Evolutionary conservation across 2,329 filamentous ascomycete genomes (phyloP), one percentile per base, ranked within the genome.

Genomic region (Verticillium albo-atrum): DNA sequence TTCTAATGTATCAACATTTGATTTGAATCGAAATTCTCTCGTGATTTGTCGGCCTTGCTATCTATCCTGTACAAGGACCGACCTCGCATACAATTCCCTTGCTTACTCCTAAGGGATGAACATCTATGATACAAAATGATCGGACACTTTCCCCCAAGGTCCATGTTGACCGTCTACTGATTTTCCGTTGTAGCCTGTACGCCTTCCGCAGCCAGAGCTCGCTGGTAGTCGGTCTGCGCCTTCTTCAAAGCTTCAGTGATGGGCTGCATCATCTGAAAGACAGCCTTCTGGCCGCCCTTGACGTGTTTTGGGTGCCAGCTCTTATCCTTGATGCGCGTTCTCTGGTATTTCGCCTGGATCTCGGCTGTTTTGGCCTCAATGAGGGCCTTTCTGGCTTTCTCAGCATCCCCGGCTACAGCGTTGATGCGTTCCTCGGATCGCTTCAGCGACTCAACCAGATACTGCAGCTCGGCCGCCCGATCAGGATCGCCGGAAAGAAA

Each of bases 401-500:
- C 93, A 0, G 95, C 95, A 67, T 91, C 88, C 15, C 86, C 82
- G 0, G 89, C 90, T 1, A 97, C 90, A 17, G 89, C 87, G 60
- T 89, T 84, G 72, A 98, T 94, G 27, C 95, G 86, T 61, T 89
- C 85, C 59, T 88, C 80, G 0, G 92, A 94, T 61, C 89, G 86
- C 61, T 86, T 84, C 15, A 99, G 81, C 10, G 92, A 94, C 71
- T 96, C 91, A 7, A 90, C 87, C 54, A 97, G 82, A 62, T 90
- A 92, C 6, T 88, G 86, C 15, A 97, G 82, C 74, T 99, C 94
- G 50, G 82, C 82, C 0, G 91, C 91, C 34, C 91, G 88, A 61
- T 91, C 88, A 1, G 90, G 77, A 69, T 97, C 91, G 15, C 93
- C 94, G 0, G 93, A 97, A 27, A 96, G 82, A 69, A 96, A 99